A percentile compares a stretch with the other conserved stretches of the same genome.
These are phyloP conservation scores for Sanghuangporus sanghuang DNA, from an alignment of 1,284 basidiomycete genomes.

Conservation along the genomic window DNA sequence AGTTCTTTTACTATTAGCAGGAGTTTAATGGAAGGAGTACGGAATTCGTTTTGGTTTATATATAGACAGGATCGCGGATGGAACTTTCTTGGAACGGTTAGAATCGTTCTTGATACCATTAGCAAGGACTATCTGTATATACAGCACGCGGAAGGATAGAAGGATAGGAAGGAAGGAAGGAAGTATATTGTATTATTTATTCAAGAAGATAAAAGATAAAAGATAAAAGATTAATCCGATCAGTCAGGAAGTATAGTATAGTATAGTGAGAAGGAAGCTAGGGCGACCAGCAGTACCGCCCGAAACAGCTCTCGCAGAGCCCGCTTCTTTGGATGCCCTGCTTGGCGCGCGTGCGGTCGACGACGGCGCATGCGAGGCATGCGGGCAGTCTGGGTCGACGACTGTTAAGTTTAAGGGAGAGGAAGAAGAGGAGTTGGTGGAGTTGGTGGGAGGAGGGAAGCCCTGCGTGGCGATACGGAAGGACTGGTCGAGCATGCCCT, in stretches of 20 bases:
- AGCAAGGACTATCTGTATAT: neutral
- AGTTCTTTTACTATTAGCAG: too few species aligned
- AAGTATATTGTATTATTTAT: neutral
- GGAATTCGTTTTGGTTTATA: too few species aligned
- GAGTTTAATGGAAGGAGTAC: neutral
- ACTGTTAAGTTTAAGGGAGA: too few species aligned
- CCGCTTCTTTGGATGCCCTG: neutral
- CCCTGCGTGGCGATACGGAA: constrained; percentile 39
- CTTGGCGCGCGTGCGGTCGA: constrained; percentile 7
- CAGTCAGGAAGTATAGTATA: too few species aligned
- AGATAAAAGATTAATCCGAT: neutral
- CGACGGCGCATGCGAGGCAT: constrained; percentile 14
- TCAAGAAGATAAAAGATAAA: neutral
- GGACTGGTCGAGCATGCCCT: constrained; percentile 37
- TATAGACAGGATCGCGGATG: too few species aligned
- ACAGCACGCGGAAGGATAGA: neutral
- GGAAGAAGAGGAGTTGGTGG: neutral
- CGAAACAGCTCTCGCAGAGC: constrained; percentile 10
- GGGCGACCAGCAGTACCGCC: constrained; percentile 12
- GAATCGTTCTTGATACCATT: too few species aligned
- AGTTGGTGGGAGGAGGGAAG: too few species aligned
- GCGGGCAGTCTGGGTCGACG: constrained; percentile 36
- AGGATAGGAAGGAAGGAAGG: too few species aligned
- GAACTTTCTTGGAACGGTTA: too few species aligned
- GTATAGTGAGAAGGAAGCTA: neutral